These are phyloP conservation scores for Ensete glaucum DNA, from an alignment of 176 grass and related monocot genomes.

Conservation along the genomic window DNA sequence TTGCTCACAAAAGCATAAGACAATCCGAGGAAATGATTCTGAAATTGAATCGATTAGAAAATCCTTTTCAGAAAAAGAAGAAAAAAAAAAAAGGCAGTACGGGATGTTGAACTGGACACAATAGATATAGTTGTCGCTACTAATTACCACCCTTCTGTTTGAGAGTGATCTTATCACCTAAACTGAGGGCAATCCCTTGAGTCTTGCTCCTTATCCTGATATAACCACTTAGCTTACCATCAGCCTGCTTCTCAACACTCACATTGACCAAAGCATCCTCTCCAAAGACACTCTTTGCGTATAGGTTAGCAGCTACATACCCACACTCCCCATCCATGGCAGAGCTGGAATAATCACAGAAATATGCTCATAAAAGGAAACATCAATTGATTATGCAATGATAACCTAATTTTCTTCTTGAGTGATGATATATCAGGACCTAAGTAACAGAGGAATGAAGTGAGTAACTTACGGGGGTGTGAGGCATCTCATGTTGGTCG, in stretches of 20 bases:
- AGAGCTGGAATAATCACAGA: constrained; percentile 18
- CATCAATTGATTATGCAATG: constrained; percentile 6
- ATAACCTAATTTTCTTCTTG: background rate
- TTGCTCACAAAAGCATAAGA: too few relatives aligned
- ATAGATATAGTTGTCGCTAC: background rate
- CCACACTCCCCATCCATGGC: constrained; percentile 34
- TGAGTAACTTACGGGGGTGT: constrained; percentile 13
- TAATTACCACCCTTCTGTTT: constrained; percentile 15
- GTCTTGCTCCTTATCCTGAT: constrained; percentile 38
- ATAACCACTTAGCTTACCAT: constrained; percentile 34
- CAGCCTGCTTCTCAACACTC: constrained; percentile 28
- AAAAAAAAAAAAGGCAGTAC: background rate
- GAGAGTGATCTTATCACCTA: constrained; percentile 13
- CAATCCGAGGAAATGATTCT: background rate
- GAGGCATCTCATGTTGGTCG: constrained; percentile 18
- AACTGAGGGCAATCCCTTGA: constrained; percentile 27
- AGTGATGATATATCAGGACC: background rate
- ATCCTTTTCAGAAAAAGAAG: background rate
- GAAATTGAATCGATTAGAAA: background rate
- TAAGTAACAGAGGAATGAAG: background rate
- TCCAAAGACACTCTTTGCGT: constrained; percentile 15
- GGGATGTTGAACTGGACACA: background rate
- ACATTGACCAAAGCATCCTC: constrained; percentile 17
- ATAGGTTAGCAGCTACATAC: constrained; percentile 8
- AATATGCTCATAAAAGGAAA: too few relatives aligned